phyloP scores from a whole-genome alignment of 169 alveolate genomes.

The Plasmodium relictum region DNA sequence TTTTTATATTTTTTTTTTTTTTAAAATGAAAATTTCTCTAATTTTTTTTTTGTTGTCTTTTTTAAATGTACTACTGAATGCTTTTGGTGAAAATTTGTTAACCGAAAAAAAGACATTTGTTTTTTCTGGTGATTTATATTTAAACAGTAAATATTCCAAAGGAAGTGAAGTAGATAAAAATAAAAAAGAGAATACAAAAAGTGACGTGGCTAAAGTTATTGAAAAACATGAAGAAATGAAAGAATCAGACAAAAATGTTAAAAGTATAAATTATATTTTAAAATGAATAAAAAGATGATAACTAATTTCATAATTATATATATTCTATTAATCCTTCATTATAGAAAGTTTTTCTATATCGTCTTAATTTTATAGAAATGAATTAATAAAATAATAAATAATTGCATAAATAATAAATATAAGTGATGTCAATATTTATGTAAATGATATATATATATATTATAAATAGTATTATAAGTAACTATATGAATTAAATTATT shows the following conservation, averaged over 20 bases:
- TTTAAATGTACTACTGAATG: constrained; percentile 1
- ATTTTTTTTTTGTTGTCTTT: constrained; percentile 20
- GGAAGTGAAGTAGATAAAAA: not conserved
- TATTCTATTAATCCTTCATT: too few relatives aligned
- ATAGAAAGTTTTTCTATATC: too few relatives aligned
- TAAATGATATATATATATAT: too few relatives aligned
- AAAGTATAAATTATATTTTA: constrained; percentile 11
- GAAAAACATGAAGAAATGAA: not conserved
- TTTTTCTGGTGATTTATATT: constrained; percentile 53
- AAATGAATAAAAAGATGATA: too few relatives aligned
- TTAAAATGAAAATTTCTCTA: constrained; percentile 6
- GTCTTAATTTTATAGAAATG: too few relatives aligned
- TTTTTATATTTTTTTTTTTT: not conserved
- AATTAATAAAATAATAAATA: too few relatives aligned
- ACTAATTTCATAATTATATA: too few relatives aligned
- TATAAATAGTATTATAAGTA: too few relatives aligned
- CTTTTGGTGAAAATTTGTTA: not conserved
- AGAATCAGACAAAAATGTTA: constrained; percentile 11
- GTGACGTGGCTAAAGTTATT: constrained; percentile 3
- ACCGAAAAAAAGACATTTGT: constrained; percentile 17
- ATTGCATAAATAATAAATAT: too few relatives aligned
- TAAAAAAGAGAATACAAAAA: constrained; percentile 9
- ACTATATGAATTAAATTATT: too few relatives aligned
- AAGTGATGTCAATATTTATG: too few relatives aligned
- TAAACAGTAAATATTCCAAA: not conserved